Evolutionary conservation across 169 alveolate species (phyloP).

Genomic region (Perkinsus chesapeaki): DNA sequence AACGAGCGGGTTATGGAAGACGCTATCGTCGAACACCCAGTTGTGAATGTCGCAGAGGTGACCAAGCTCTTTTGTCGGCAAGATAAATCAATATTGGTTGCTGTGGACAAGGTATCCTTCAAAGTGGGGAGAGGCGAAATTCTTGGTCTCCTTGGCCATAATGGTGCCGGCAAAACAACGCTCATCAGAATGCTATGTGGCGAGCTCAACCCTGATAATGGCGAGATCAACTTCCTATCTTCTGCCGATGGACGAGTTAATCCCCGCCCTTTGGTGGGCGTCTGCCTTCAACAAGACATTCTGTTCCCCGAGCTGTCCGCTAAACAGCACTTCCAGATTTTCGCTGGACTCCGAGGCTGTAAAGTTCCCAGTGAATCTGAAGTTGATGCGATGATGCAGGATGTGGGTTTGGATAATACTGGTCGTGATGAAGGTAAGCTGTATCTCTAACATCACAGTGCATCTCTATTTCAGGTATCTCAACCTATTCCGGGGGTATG

Average conservation of each 20-base stretch:
- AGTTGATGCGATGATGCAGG: background rate
- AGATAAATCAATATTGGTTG: slow-evolving; percentile 21
- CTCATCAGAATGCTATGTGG: slow-evolving; percentile 63
- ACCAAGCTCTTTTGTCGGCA: slow-evolving; percentile 36
- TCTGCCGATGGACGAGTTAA: background rate
- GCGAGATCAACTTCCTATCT: slow-evolving; percentile 55
- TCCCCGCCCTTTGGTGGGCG: slow-evolving; percentile 7
- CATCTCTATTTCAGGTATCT: slow-evolving; percentile 60
- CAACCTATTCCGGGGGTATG: slow-evolving; percentile 61
- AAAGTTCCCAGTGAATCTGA: background rate
- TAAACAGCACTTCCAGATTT: slow-evolving; percentile 53
- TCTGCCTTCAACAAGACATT: slow-evolving; percentile 41
- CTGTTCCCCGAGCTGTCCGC: slow-evolving; percentile 58
- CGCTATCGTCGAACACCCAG: slow-evolving; percentile 61
- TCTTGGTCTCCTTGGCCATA: slow-evolving; percentile 75
- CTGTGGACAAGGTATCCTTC: slow-evolving; percentile 58
- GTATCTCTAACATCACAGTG: slow-evolving; percentile 50
- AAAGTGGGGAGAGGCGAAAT: slow-evolving; percentile 62
- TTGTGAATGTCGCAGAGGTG: slow-evolving; percentile 43
- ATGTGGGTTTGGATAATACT: background rate
- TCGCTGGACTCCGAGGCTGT: slow-evolving; percentile 54
- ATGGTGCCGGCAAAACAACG: slow-evolving; percentile 87
- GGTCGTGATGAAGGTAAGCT: slow-evolving; percentile 6
- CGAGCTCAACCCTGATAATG: slow-evolving; percentile 11
- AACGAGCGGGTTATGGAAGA: slow-evolving; percentile 69